Percentiles rank a stretch among this genome's conserved stretches.
Evolutionary conservation across 1,139 yeast species (phyloP).

Genomic region (Saccharomyces hybrid): DNA sequence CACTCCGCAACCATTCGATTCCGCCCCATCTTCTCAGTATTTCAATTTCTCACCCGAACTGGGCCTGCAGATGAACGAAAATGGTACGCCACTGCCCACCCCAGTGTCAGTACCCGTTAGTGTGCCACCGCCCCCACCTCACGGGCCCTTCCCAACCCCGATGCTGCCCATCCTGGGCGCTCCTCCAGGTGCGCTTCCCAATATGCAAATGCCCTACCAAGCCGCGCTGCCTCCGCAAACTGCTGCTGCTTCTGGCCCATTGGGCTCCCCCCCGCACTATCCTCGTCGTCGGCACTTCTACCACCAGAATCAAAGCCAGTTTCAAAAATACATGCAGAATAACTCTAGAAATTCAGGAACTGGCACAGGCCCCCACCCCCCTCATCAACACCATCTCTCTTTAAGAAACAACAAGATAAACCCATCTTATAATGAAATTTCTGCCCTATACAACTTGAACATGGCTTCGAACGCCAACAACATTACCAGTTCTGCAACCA

Average conservation of each 20-base stretch:
- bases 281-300: slow-evolving; percentile 1
- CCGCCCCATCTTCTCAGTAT: background rate
- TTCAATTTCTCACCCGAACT: background rate
- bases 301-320: background rate
- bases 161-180: background rate
- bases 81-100: background rate
- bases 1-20: background rate
- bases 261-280: background rate
- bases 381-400: slow-evolving; percentile 2
- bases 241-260: background rate
- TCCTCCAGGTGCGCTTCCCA: background rate
- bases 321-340: background rate
- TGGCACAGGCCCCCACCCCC: slow-evolving; percentile 2
- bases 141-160: background rate
- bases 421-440: background rate
- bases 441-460: background rate
- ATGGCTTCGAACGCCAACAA: background rate
- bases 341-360: background rate
- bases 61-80: background rate
- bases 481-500: too few relatives aligned
- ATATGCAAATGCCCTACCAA: background rate
- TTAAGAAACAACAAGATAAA: background rate
- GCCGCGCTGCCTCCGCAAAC: background rate
- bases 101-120: background rate
- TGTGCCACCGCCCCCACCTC: background rate